phyloP scores from a whole-genome alignment of 2,329 filamentous ascomycete species.

The Proliferodiscus dingleyae region DNA sequence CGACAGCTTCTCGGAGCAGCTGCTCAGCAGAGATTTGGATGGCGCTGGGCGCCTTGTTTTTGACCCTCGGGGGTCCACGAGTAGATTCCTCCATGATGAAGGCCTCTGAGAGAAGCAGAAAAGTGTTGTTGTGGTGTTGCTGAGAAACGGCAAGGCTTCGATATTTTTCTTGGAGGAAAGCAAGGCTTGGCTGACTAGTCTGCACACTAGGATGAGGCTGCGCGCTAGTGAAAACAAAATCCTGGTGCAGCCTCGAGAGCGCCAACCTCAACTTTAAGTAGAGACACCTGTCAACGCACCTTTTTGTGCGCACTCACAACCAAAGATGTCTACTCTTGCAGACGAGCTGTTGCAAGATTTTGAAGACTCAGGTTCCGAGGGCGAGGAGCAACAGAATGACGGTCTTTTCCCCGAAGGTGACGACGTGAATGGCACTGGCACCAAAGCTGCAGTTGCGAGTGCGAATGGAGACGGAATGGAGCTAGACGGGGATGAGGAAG shows the following conservation, averaged over 20 bases:
- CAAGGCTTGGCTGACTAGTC: too few relatives aligned
- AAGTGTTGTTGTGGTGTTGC: too few relatives aligned
- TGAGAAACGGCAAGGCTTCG: too few relatives aligned
- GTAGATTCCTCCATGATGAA: slow-evolving; percentile 69
- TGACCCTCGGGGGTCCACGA: slow-evolving; percentile 90
- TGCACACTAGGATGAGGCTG: background rate
- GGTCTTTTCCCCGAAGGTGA: slow-evolving; percentile 39
- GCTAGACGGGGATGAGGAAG: slow-evolving; percentile 56
- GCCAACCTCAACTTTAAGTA: slow-evolving; percentile 8
- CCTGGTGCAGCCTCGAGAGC: background rate
- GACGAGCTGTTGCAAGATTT: slow-evolving; percentile 92
- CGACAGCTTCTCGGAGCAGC: slow-evolving; percentile 92
- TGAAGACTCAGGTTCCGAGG: slow-evolving; percentile 77
- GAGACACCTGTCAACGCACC: background rate
- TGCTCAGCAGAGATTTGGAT: slow-evolving; percentile 94
- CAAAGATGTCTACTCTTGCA: slow-evolving; percentile 77
- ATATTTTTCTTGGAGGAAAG: too few relatives aligned
- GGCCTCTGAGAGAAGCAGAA: background rate
- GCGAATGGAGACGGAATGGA: slow-evolving; percentile 44
- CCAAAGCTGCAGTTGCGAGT: slow-evolving; percentile 28
- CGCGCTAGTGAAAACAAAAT: slow-evolving; percentile 12
- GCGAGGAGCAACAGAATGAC: slow-evolving; percentile 54
- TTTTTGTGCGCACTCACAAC: slow-evolving; percentile 1
- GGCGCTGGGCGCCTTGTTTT: slow-evolving; percentile 94
- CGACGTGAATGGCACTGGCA: slow-evolving; percentile 31